Percentiles rank a stretch among this genome's conserved stretches.
phyloP scores from a whole-genome alignment of 1,139 yeast genomes.

The Yamadazyma mexicana region DNA sequence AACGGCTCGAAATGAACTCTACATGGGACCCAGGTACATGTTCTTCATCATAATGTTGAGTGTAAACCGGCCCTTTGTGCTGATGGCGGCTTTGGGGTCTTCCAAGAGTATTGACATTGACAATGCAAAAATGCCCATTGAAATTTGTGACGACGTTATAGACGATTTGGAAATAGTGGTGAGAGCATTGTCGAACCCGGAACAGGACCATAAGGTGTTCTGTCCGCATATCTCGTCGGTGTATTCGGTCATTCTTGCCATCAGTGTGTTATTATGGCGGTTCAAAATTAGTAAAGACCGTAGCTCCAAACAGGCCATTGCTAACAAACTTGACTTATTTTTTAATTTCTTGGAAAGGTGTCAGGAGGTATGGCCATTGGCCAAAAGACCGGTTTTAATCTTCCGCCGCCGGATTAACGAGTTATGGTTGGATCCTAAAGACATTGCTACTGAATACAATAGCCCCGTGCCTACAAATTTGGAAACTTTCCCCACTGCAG shows the following conservation, averaged over 20 bases:
- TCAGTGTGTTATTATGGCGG: constrained; percentile 13
- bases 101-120: constrained; percentile 8
- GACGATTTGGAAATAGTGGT: constrained; percentile 14
- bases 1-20: constrained; percentile 15
- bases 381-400: constrained; percentile 8
- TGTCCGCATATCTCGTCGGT: constrained; percentile 13
- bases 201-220: constrained; percentile 6
- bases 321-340: constrained; percentile 7
- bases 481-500: too few relatives aligned
- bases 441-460: too few relatives aligned
- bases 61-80: constrained; percentile 14
- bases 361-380: constrained; percentile 11
- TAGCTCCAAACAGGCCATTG: constrained; percentile 2
- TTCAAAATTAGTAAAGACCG: constrained; percentile 8
- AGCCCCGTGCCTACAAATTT: too few relatives aligned
- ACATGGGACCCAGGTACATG: constrained; percentile 14
- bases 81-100: constrained; percentile 13
- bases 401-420: constrained; percentile 9
- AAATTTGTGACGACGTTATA: constrained; percentile 14
- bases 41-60: constrained; percentile 14
- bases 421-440: constrained; percentile 1
- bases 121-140: constrained; percentile 7
- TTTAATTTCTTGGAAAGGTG: constrained; percentile 11
- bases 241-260: constrained; percentile 12
- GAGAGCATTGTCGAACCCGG: constrained; percentile 7